A percentile compares a stretch with the other conserved stretches of the same genome.
Evolutionary conservation across 257 asterid genomes (phyloP).

Genomic region (Marsdenia floribunda): DNA sequence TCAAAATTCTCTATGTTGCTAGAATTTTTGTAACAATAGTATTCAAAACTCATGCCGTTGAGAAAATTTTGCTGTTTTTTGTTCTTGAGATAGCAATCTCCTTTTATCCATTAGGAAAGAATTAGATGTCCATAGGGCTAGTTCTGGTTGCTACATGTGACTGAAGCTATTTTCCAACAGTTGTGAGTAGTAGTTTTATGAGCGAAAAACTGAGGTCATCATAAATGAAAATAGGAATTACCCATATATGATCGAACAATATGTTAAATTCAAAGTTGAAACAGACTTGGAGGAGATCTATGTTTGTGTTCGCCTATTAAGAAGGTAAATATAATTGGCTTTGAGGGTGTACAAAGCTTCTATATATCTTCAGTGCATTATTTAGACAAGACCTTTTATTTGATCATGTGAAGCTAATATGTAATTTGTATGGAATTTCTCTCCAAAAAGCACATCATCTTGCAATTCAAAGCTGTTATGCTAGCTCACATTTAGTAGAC

Average conservation of each 20-base stretch:
- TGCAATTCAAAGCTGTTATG: background rate
- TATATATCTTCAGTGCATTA: background rate
- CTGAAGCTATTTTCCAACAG: too few species aligned
- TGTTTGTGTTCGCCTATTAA: slow-evolving; percentile 51
- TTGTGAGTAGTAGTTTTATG: too few species aligned
- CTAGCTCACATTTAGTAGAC: background rate
- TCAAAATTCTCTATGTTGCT: too few species aligned
- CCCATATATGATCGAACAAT: slow-evolving; percentile 73
- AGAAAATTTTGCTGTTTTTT: too few species aligned
- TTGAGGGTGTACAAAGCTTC: background rate
- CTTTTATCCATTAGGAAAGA: too few species aligned
- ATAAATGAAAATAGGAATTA: too few species aligned
- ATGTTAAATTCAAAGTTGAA: slow-evolving; percentile 48
- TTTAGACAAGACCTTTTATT: background rate
- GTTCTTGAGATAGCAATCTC: too few species aligned
- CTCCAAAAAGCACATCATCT: background rate
- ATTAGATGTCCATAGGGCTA: too few species aligned
- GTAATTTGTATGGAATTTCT: background rate
- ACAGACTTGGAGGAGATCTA: slow-evolving; percentile 89
- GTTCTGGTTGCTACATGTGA: too few species aligned
- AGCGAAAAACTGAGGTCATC: too few species aligned
- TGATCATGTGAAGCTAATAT: background rate
- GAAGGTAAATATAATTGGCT: slow-evolving; percentile 40
- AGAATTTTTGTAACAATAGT: too few species aligned
- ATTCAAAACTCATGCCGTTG: too few species aligned